These are phyloP conservation scores for Cystobasidium pallidum DNA, from an alignment of 1,284 basidiomycete genomes.

Conservation along the genomic window DNA sequence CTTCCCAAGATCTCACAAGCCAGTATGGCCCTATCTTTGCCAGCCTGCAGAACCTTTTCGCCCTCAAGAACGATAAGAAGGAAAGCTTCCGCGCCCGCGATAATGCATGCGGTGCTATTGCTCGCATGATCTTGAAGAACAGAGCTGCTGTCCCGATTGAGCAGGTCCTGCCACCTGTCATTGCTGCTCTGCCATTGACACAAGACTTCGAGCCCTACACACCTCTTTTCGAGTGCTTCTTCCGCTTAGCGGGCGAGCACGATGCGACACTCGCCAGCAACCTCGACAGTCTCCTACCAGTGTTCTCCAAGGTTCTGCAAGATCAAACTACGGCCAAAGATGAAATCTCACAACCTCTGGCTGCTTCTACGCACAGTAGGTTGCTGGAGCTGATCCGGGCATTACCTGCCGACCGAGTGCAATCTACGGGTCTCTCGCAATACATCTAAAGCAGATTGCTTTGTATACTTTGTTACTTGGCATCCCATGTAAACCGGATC, in stretches of 20 bases:
- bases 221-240: conserved; percentile 77
- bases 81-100: conserved; percentile 82
- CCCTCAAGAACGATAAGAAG: conserved; percentile 65
- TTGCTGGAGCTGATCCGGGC: conserved; percentile 74
- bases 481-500: not conserved
- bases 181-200: conserved; percentile 5
- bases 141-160: conserved; percentile 81
- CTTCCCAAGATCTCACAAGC: conserved; percentile 75
- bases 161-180: conserved; percentile 57
- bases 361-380: conserved; percentile 27
- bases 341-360: conserved; percentile 61
- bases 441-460: conserved; percentile 49
- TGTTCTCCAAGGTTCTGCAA: conserved; percentile 85
- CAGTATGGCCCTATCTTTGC: conserved; percentile 81
- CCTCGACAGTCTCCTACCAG: conserved; percentile 77
- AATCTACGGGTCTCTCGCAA: conserved; percentile 68
- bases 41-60: conserved; percentile 82
- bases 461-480: not conserved
- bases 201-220: conserved; percentile 30
- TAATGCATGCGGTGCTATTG: conserved; percentile 92
- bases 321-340: conserved; percentile 74
- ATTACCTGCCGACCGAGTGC: conserved; percentile 73
- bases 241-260: conserved; percentile 80
- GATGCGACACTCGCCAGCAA: conserved; percentile 68
- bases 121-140: conserved; percentile 84